A percentile compares a stretch with the other conserved stretches of the same genome.
Conservation (phyloP, 495 filamentous ascomycete genomes). For the Xylaria scruposa region DNA sequence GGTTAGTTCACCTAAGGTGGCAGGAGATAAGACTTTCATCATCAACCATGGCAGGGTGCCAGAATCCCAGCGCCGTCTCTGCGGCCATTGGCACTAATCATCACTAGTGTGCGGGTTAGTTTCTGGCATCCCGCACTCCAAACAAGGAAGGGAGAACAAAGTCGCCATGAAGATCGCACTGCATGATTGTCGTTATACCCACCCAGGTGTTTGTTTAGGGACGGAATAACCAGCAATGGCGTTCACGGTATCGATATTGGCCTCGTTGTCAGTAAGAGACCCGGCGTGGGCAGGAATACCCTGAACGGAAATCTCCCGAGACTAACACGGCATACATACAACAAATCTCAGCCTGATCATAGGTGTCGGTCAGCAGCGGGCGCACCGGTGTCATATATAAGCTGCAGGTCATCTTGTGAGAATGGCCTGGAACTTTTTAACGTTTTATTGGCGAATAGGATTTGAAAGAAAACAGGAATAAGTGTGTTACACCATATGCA, state of each 20-base stretch:
- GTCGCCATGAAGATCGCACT: not conserved
- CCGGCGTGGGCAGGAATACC: not conserved
- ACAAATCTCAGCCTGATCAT: not conserved
- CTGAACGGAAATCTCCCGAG: not conserved
- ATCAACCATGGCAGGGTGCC: not conserved
- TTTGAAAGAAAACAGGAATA: too few relatives aligned
- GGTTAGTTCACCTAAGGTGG: not conserved
- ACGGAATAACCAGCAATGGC: not conserved
- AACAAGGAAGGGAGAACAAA: not conserved
- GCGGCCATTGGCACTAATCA: constrained; percentile 1
- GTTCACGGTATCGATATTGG: not conserved
- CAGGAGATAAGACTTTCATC: not conserved
- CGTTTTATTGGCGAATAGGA: not conserved
- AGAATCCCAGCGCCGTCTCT: not conserved
- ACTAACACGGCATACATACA: not conserved
- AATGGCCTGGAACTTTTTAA: constrained; percentile 1
- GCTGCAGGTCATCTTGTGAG: not conserved
- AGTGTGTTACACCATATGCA: constrained; percentile 16
- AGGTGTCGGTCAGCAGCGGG: not conserved
- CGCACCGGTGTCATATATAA: not conserved
- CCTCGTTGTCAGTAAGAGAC: not conserved
- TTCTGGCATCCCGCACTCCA: not conserved
- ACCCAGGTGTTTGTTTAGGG: not conserved
- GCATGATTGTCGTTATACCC: not conserved
- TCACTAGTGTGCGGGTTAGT: constrained; percentile 1